phyloP scores from a whole-genome alignment of 2,329 filamentous ascomycete species.

The Trichothecium sympodiale region DNA sequence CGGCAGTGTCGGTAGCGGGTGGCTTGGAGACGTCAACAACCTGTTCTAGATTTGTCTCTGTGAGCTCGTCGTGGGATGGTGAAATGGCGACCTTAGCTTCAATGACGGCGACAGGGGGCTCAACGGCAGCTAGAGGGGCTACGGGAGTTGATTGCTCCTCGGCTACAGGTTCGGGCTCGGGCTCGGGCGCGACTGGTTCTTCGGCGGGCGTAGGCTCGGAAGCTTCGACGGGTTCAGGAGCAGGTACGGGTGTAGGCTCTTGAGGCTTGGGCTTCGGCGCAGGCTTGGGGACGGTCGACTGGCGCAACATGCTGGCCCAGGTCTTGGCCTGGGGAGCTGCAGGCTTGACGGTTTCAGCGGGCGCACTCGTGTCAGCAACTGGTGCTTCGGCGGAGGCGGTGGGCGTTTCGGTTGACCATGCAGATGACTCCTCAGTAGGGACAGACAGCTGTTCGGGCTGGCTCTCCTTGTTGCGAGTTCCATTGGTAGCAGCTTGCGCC shows the following conservation, averaged over 20 bases:
- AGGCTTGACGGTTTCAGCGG: constrained; percentile 26
- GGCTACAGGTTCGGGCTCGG: constrained; percentile 21
- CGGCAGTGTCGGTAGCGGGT: constrained; percentile 68
- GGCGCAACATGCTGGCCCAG: constrained; percentile 67
- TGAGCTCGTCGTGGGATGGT: constrained; percentile 72
- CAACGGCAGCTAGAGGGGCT: constrained; percentile 15
- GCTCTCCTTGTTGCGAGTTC: constrained; percentile 45
- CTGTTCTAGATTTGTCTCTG: constrained; percentile 85
- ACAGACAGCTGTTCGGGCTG: constrained; percentile 42
- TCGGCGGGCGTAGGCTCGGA: constrained; percentile 11
- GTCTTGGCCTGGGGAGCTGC: constrained; percentile 40
- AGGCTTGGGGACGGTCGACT: constrained; percentile 46
- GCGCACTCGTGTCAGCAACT: constrained; percentile 19
- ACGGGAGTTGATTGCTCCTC: constrained; percentile 23
- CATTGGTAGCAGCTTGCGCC: constrained; percentile 46
- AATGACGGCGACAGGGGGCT: constrained; percentile 21
- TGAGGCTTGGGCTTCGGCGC: constrained; percentile 41
- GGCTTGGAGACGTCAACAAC: constrained; percentile 72
- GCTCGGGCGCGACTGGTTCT: constrained; percentile 21
- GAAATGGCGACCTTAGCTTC: constrained; percentile 46
- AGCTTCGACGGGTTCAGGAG: constrained; percentile 18
- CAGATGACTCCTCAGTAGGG: constrained; percentile 57
- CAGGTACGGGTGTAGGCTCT: constrained; percentile 29
- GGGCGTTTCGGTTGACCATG: constrained; percentile 32
- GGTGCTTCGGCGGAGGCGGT: constrained; percentile 17